phyloP scores from a whole-genome alignment of 1,139 yeast genomes.

The Debaryomycetaceae sp. region DNA sequence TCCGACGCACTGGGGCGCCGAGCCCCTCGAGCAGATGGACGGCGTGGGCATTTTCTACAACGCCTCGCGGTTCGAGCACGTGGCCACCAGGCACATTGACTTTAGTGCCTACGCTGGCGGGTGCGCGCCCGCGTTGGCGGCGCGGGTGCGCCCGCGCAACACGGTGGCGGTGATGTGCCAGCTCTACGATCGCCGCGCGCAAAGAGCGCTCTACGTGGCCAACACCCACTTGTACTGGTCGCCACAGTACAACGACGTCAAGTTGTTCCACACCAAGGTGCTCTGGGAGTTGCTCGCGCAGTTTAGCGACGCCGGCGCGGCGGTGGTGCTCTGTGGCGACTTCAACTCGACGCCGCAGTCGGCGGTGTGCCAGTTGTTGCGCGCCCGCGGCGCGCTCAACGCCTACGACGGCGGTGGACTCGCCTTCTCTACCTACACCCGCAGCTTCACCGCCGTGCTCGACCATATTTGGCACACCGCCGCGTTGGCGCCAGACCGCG shows the following conservation, averaged over 20 bases:
- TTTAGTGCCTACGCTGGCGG: no score
- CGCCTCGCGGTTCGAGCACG: conserved; percentile 39
- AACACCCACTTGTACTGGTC: conserved; percentile 64
- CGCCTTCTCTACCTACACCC: conserved; percentile 48
- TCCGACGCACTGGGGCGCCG: conserved; percentile 47
- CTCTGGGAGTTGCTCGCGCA: conserved; percentile 34
- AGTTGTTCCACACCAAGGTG: conserved; percentile 49
- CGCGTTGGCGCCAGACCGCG: conserved; percentile 16
- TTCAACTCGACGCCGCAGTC: conserved; percentile 50
- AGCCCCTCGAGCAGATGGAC: conserved; percentile 43
- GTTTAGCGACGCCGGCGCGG: conserved; percentile 16
- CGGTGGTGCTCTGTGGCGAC: conserved; percentile 44
- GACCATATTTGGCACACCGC: conserved; percentile 58
- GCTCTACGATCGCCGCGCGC: conserved; percentile 36
- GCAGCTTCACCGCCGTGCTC: conserved; percentile 45
- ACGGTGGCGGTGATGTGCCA: conserved; percentile 52
- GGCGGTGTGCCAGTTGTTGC: conserved; percentile 41
- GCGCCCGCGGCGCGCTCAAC: conserved; percentile 26
- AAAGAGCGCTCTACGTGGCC: conserved; percentile 38
- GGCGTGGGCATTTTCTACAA: conserved; percentile 56
- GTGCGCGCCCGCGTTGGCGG: conserved; percentile 31
- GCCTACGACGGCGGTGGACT: conserved; percentile 33
- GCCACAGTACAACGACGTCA: conserved; percentile 48
- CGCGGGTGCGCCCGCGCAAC: conserved; percentile 43
- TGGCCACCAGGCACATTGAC: no score